A percentile compares a stretch with the other conserved stretches of the same genome.
phyloP scores from a whole-genome alignment of 129 eudicot genomes.

The Arctium lappa region DNA sequence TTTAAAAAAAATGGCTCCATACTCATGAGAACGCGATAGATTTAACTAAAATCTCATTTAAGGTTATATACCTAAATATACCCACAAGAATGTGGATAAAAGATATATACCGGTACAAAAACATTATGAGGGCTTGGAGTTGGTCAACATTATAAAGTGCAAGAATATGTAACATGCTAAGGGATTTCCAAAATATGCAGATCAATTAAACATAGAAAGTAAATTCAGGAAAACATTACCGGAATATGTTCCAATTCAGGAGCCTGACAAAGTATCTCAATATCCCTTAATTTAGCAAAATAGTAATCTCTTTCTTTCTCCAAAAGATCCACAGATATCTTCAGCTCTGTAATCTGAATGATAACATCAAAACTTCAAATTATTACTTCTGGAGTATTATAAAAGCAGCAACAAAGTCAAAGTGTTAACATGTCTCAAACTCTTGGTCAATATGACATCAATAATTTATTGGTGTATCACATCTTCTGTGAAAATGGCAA shows the following conservation, averaged over 20 bases:
- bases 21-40: no score
- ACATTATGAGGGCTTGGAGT: neutral
- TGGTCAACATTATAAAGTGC: no score
- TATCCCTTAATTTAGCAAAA: constrained; percentile 76
- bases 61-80: no score
- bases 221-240: constrained; percentile 40
- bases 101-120: neutral
- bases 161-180: neutral
- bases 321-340: constrained; percentile 72
- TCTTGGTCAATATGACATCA: neutral
- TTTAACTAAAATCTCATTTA: no score
- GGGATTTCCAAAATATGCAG: neutral
- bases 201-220: constrained; percentile 1
- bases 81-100: no score
- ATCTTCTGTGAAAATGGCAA: neutral
- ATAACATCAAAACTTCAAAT: constrained; percentile 2
- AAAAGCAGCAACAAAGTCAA: neutral
- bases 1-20: no score
- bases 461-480: neutral
- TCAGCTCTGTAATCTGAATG: constrained; percentile 74
- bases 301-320: constrained; percentile 93
- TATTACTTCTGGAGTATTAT: neutral
- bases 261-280: constrained; percentile 81
- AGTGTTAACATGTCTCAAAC: neutral
- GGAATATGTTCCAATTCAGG: constrained; percentile 67